These are phyloP conservation scores for Vinca minor DNA, from an alignment of 257 asterid genomes.

Conservation along the genomic window DNA sequence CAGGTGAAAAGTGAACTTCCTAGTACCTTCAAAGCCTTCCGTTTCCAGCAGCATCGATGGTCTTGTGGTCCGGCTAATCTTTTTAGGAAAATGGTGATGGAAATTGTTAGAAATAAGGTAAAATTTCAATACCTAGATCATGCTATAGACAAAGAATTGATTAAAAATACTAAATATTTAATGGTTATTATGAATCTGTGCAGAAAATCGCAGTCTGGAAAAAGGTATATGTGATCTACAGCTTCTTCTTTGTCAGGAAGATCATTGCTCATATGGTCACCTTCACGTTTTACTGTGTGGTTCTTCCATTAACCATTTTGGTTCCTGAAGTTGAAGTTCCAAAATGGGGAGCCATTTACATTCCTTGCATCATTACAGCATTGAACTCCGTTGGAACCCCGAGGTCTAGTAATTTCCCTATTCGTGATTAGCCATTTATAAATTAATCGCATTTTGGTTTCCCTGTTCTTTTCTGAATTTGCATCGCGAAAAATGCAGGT, in stretches of 20 bases:
- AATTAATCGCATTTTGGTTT: no score
- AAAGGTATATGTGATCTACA: constrained; percentile 90
- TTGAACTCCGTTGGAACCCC: constrained; percentile 95
- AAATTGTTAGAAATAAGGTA: constrained; percentile 75
- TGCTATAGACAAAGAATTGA: background rate
- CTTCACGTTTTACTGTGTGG: constrained; percentile 49
- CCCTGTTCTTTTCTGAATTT: background rate
- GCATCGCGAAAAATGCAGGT: constrained; percentile 33
- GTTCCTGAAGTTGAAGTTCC: constrained; percentile 50
- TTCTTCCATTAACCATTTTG: constrained; percentile 39
- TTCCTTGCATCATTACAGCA: constrained; percentile 78
- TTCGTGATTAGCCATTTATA: no score
- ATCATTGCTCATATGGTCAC: constrained; percentile 90
- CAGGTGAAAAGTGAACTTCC: constrained; percentile 75
- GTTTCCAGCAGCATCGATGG: constrained; percentile 97
- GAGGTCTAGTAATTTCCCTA: no score
- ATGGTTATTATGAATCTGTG: constrained; percentile 5
- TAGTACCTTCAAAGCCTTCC: constrained; percentile 87
- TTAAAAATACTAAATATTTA: background rate
- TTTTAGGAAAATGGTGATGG: constrained; percentile 87
- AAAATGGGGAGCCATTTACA: constrained; percentile 78
- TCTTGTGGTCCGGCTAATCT: constrained; percentile 97
- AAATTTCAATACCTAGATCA: background rate
- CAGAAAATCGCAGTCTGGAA: constrained; percentile 80
- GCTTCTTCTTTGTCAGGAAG: constrained; percentile 95